Evolutionary conservation across 805 yeast genomes (phyloP).

Genomic region (Kuraishia piskuri): DNA sequence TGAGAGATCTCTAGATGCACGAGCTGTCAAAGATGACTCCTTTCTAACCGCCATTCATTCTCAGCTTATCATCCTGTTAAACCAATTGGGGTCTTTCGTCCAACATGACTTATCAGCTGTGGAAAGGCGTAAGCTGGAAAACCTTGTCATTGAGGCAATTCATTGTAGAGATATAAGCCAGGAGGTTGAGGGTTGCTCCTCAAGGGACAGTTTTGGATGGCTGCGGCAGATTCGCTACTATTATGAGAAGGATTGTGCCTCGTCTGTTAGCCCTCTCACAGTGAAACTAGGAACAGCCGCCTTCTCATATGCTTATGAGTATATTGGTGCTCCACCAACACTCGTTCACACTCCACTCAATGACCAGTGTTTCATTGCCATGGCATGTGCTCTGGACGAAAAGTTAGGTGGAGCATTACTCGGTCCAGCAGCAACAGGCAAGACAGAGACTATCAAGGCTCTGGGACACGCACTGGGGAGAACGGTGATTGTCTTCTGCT

Average conservation of each 20-base stretch:
- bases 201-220: background rate
- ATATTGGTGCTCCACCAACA: slow-evolving; percentile 64
- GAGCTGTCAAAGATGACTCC: too few relatives aligned
- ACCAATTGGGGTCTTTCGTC: background rate
- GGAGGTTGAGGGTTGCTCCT: slow-evolving; percentile 12
- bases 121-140: slow-evolving; percentile 39
- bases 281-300: slow-evolving; percentile 45
- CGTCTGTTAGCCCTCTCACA: slow-evolving; percentile 22
- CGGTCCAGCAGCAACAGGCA: slow-evolving; percentile 98
- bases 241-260: slow-evolving; percentile 5
- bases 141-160: slow-evolving; percentile 56
- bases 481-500: slow-evolving; percentile 78
- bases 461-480: slow-evolving; percentile 73
- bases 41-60: background rate
- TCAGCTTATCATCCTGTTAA: background rate
- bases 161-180: slow-evolving; percentile 40
- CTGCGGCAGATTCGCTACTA: slow-evolving; percentile 36
- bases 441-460: slow-evolving; percentile 85
- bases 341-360: slow-evolving; percentile 73
- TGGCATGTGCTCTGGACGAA: slow-evolving; percentile 69
- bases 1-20: too few relatives aligned
- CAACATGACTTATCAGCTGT: background rate
- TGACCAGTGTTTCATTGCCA: slow-evolving; percentile 51
- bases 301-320: slow-evolving; percentile 71
- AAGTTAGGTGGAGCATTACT: slow-evolving; percentile 82